A percentile compares a stretch with the other conserved stretches of the same genome.
phyloP scores from a whole-genome alignment of 495 filamentous ascomycete genomes.

The Darksidea phi region DNA sequence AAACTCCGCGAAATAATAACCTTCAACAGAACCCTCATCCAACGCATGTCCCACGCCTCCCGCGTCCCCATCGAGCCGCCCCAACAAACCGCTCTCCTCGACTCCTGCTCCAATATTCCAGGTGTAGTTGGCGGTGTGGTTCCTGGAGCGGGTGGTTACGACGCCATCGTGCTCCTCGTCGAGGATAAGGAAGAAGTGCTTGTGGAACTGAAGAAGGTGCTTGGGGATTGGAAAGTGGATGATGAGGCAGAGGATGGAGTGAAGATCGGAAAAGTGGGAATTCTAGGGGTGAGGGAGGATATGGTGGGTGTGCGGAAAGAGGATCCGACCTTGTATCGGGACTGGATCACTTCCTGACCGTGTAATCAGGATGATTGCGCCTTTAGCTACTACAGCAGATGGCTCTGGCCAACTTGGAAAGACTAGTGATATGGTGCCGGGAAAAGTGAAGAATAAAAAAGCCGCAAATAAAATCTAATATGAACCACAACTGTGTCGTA shows the following conservation, averaged over 20 bases:
- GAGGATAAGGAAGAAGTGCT: slow-evolving; percentile 70
- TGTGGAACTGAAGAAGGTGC: slow-evolving; percentile 58
- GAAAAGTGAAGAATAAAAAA: too few species aligned
- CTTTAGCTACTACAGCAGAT: too few species aligned
- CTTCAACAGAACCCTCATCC: slow-evolving; percentile 60
- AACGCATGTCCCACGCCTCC: slow-evolving; percentile 69
- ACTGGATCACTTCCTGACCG: slow-evolving; percentile 54
- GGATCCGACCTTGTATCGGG: slow-evolving; percentile 57
- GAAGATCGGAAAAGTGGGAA: slow-evolving; percentile 68
- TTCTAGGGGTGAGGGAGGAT: slow-evolving; percentile 81
- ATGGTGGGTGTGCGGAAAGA: slow-evolving; percentile 79
- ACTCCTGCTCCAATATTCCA: slow-evolving; percentile 66
- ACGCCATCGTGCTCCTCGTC: slow-evolving; percentile 81
- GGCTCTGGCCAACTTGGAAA: too few species aligned
- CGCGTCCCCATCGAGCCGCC: slow-evolving; percentile 88
- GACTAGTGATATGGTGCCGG: too few species aligned
- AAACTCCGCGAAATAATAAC: slow-evolving; percentile 45
- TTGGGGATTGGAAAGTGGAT: slow-evolving; percentile 61
- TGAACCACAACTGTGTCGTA: too few species aligned
- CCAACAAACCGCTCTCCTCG: slow-evolving; percentile 78
- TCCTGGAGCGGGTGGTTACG: slow-evolving; percentile 90
- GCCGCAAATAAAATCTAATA: too few species aligned
- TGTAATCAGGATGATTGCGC: too few species aligned
- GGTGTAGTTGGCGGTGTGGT: slow-evolving; percentile 91
- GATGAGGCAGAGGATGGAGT: slow-evolving; percentile 51